Conservation (phyloP, 108 stramenopile genomes). For the Skeletonema menzelii region DNA sequence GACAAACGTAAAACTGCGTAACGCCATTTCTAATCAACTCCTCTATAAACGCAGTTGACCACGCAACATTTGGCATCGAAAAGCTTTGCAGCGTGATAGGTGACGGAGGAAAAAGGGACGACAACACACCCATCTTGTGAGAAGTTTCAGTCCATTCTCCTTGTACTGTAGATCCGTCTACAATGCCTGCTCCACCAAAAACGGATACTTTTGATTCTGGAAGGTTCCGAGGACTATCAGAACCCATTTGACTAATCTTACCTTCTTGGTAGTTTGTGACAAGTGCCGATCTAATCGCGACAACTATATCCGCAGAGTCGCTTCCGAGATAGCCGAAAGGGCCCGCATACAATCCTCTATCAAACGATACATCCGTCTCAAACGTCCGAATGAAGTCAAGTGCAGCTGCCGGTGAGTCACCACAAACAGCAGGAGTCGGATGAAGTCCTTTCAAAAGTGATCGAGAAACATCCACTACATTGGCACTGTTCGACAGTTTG, state of each 20-base stretch:
- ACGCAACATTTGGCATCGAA: slow-evolving; percentile 81
- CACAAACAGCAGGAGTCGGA: slow-evolving; percentile 87
- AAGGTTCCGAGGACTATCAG: background rate
- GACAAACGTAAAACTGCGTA: slow-evolving; percentile 83
- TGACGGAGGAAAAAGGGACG: slow-evolving; percentile 76
- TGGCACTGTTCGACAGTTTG: slow-evolving; percentile 37
- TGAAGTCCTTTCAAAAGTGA: slow-evolving; percentile 65
- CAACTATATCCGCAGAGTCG: slow-evolving; percentile 71
- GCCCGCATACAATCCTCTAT: slow-evolving; percentile 83
- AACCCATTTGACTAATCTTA: background rate
- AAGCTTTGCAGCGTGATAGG: slow-evolving; percentile 69
- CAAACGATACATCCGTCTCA: slow-evolving; percentile 60
- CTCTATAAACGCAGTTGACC: slow-evolving; percentile 89
- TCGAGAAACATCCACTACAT: slow-evolving; percentile 47
- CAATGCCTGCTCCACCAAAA: slow-evolving; percentile 84
- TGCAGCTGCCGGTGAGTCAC: slow-evolving; percentile 53
- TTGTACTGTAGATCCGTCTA: slow-evolving; percentile 79
- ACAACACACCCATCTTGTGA: slow-evolving; percentile 77
- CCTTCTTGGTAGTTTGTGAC: slow-evolving; percentile 25
- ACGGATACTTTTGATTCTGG: slow-evolving; percentile 51
- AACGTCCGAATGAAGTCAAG: slow-evolving; percentile 66
- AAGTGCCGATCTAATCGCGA: slow-evolving; percentile 77
- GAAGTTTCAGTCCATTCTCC: slow-evolving; percentile 86
- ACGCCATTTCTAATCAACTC: slow-evolving; percentile 88
- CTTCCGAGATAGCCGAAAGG: slow-evolving; percentile 78